phyloP scores from a whole-genome alignment of 1,139 yeast genomes.

The Yamadazyma buinensis region DNA sequence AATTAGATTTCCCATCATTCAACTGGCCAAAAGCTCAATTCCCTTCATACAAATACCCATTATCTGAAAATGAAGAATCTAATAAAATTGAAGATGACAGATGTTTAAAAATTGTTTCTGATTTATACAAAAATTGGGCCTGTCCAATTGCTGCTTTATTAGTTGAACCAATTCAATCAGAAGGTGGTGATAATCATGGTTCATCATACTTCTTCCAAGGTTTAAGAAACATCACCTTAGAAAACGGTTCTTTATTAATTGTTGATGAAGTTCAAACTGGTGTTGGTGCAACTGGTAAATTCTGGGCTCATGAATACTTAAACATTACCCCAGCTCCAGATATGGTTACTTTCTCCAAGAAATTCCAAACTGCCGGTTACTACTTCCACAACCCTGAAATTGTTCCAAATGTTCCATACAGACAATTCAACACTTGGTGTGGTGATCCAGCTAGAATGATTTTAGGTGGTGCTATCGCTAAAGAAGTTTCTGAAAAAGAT shows the following conservation, averaged over 20 bases:
- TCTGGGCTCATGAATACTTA: slow-evolving; percentile 76
- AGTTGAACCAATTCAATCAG: slow-evolving; percentile 72
- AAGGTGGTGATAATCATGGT: slow-evolving; percentile 75
- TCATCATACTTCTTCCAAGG: slow-evolving; percentile 60
- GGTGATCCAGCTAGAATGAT: slow-evolving; percentile 74
- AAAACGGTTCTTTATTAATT: slow-evolving; percentile 57
- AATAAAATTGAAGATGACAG: slow-evolving; percentile 65
- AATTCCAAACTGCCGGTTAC: slow-evolving; percentile 78
- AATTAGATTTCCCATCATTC: slow-evolving; percentile 79
- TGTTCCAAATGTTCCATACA: slow-evolving; percentile 60
- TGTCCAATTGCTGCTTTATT: slow-evolving; percentile 69
- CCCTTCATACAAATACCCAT: slow-evolving; percentile 72
- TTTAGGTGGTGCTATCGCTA: slow-evolving; percentile 59
- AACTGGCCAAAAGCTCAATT: slow-evolving; percentile 86
- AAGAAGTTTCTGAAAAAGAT: slow-evolving; percentile 51
- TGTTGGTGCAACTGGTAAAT: slow-evolving; percentile 67
- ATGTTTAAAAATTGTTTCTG: slow-evolving; percentile 59
- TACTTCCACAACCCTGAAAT: slow-evolving; percentile 62
- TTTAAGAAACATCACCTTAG: slow-evolving; percentile 57
- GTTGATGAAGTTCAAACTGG: slow-evolving; percentile 77
- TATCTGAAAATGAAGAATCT: slow-evolving; percentile 50
- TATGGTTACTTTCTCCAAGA: slow-evolving; percentile 71
- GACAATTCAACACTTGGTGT: slow-evolving; percentile 84
- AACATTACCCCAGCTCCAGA: slow-evolving; percentile 63
- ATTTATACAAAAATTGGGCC: slow-evolving; percentile 52